Evolutionary conservation across 768 basidiomycete genomes (phyloP).

Genomic region (Xerocomus brunneocitrinus): DNA sequence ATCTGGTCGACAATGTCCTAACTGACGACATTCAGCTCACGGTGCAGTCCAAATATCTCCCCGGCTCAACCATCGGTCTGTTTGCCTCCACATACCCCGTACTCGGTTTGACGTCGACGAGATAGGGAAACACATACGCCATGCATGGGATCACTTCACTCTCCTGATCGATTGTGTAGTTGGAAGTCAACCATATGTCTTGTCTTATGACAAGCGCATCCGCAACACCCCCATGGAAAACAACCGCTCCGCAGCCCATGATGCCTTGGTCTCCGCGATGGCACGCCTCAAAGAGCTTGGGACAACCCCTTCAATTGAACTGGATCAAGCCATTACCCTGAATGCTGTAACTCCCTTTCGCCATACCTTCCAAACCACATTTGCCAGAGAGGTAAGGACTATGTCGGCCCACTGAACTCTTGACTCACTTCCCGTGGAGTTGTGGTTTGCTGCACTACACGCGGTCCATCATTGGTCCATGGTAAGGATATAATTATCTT

Average conservation of each 20-base stretch:
- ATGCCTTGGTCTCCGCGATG: conserved; percentile 53
- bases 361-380: conserved; percentile 72
- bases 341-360: conserved; percentile 78
- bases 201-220: conserved; percentile 73
- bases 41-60: conserved; percentile 64
- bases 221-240: conserved; percentile 85
- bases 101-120: not conserved
- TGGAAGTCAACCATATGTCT: conserved; percentile 42
- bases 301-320: conserved; percentile 34
- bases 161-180: conserved; percentile 56
- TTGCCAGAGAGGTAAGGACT: conserved; percentile 68
- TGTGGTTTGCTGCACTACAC: conserved; percentile 85
- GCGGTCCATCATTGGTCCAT: conserved; percentile 92
- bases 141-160: conserved; percentile 79
- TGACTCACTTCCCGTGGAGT: conserved; percentile 35
- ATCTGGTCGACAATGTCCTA: conserved; percentile 63
- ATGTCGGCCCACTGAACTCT: not conserved
- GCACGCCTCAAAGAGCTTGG: conserved; percentile 51
- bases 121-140: conserved; percentile 79
- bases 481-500: conserved; percentile 40
- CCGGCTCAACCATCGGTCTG: conserved; percentile 84
- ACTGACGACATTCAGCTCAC: conserved; percentile 66
- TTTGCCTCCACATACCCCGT: not conserved
- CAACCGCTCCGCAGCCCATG: conserved; percentile 53
- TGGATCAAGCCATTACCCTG: conserved; percentile 61